Evolutionary conservation across 2,329 filamentous ascomycete species (phyloP), one percentile per base, ranked within the genome.

Genomic region (Metarhizium album): DNA sequence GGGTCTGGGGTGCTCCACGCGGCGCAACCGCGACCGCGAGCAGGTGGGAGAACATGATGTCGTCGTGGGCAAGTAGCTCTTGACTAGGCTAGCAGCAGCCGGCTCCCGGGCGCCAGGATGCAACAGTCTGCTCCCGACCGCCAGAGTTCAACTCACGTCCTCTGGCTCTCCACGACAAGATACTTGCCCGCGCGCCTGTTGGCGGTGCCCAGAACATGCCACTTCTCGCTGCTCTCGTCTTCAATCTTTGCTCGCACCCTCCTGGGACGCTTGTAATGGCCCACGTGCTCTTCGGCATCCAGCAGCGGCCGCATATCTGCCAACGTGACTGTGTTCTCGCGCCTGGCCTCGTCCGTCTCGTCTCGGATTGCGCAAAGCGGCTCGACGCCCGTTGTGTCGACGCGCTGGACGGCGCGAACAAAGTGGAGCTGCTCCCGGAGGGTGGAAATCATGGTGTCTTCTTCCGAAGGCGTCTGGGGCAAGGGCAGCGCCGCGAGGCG

Each of bases 381-480:
- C 51, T 82, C 75, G 0, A 96, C 74, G 3, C 78, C 82, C 0
- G 74, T 69, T 0, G 88, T 90, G 64, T 95, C 79, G 46, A 95
- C 84, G 43, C 76, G 72, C 62, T 95, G 90, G 20, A 97, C 83
- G 55, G 89, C 81, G 54, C 80, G 83, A n/a, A 97, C 90, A 62
- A 98, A 98, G 61, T 86, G 84, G 0, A 98, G 78, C 64, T 98
- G 93, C 31, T 86, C 82, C 48, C 83, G 77, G 2, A 98, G 76
- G 1, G 84, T 90, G 22, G 76, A 64, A 3, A 95, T 76, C 80
- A 95, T 88, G 24, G 74, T 69, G 0, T 71, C 60, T 64, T 95
- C 85, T 59, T 90, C 83, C 48, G 73, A 73, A 2, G 71, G 57
- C 2, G 74, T 74, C 18, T 74, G 69, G 0, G 91, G 90, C 1